Percentiles rank a stretch among this genome's conserved stretches.
Evolutionary conservation across 805 yeast genomes (phyloP).

Genomic region (Candida piceae): DNA sequence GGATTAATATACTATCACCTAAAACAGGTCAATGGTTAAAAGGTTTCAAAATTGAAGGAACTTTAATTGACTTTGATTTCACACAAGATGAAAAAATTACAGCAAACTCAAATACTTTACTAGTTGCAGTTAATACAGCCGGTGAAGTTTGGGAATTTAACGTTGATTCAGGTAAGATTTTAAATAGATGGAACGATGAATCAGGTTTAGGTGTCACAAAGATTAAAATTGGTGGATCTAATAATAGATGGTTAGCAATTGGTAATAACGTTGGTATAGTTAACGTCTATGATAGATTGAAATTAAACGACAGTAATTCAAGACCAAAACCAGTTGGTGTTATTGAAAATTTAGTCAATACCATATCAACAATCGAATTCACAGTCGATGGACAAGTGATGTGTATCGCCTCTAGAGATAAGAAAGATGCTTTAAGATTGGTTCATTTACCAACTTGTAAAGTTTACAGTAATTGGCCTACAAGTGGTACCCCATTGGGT

Average conservation of each 20-base stretch:
- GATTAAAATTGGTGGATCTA: constrained; percentile 64
- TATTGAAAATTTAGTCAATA: constrained; percentile 75
- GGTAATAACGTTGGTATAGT: constrained; percentile 91
- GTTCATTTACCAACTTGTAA: constrained; percentile 85
- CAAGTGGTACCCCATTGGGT: constrained; percentile 95
- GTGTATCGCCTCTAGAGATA: constrained; percentile 78
- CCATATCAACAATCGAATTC: constrained; percentile 69
- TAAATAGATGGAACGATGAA: constrained; percentile 76
- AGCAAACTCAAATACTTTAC: constrained; percentile 35
- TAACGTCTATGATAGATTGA: constrained; percentile 65
- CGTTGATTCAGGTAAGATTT: constrained; percentile 42
- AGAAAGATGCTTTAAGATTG: constrained; percentile 78
- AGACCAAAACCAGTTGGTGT: constrained; percentile 53
- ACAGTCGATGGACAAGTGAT: constrained; percentile 86
- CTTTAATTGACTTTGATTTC: constrained; percentile 77
- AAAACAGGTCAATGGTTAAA: constrained; percentile 79
- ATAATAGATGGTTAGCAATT: constrained; percentile 78
- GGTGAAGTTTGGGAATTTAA: constrained; percentile 93
- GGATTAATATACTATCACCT: constrained; percentile 79
- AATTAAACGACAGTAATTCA: constrained; percentile 1
- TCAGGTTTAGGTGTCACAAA: constrained; percentile 82
- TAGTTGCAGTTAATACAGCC: constrained; percentile 58
- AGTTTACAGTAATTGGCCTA: constrained; percentile 95
- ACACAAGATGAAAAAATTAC: constrained; percentile 26
- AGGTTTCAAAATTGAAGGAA: constrained; percentile 88